A percentile compares a stretch with the other conserved stretches of the same genome.
Conservation (phyloP, 257 asterid species). For the Lantana camara region DNA sequence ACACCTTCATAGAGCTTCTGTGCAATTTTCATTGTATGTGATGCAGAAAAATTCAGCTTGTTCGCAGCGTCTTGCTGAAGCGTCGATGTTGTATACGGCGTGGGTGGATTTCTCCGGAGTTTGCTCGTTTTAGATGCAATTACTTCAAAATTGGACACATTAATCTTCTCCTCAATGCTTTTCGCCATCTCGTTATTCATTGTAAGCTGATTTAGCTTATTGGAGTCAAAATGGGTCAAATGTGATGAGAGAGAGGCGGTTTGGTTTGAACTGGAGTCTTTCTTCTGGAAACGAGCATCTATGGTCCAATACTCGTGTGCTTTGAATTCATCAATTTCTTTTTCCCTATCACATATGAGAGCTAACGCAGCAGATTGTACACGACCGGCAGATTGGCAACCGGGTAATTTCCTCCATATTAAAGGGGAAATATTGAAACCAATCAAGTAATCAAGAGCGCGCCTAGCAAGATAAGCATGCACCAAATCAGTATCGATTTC, state of each 20-base stretch:
- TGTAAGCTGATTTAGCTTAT: slow-evolving; percentile 60
- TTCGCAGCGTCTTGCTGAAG: slow-evolving; percentile 98
- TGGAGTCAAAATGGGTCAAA: slow-evolving; percentile 59
- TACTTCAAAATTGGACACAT: too few relatives aligned
- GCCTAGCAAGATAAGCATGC: slow-evolving; percentile 91
- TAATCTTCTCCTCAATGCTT: too few relatives aligned
- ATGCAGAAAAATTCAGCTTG: slow-evolving; percentile 71
- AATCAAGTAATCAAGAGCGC: slow-evolving; percentile 95
- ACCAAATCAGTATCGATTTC: slow-evolving; percentile 78
- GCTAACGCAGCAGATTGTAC: slow-evolving; percentile 96
- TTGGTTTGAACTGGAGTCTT: slow-evolving; percentile 33
- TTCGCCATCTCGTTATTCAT: slow-evolving; percentile 53
- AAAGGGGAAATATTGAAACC: slow-evolving; percentile 95
- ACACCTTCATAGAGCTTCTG: slow-evolving; percentile 74
- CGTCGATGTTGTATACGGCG: slow-evolving; percentile 84
- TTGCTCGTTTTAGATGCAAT: too few relatives aligned
- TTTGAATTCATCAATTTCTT: slow-evolving; percentile 72
- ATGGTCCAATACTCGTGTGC: slow-evolving; percentile 89
- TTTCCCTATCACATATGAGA: slow-evolving; percentile 87
- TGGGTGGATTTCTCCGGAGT: slow-evolving; percentile 65
- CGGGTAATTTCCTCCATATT: slow-evolving; percentile 93
- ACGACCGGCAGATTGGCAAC: slow-evolving; percentile 97
- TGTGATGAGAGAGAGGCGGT: slow-evolving; percentile 44
- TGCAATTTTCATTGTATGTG: slow-evolving; percentile 84
- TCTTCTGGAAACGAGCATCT: slow-evolving; percentile 50